Percentiles rank a stretch among this genome's conserved stretches.
These are phyloP conservation scores for Trifolium fragiferum DNA, from an alignment of 306 rosid species.

Conservation along the genomic window DNA sequence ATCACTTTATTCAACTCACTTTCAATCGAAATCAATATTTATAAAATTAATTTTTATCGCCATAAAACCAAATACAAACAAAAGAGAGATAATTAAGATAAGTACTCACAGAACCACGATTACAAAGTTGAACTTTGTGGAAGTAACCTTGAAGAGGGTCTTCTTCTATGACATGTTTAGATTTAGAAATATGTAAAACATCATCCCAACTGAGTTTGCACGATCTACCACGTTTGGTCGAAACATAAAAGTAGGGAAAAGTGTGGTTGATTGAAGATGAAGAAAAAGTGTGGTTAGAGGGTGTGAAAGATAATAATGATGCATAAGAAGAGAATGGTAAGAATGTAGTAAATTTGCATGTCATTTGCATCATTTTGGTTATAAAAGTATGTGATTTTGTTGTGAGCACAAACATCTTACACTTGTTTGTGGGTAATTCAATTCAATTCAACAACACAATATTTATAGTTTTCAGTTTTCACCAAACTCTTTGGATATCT, in stretches of 20 bases:
- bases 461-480: too few relatives aligned
- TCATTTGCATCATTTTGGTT: not conserved
- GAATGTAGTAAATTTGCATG: not conserved
- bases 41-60: not conserved
- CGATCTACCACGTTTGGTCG: slow-evolving; percentile 23
- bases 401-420: not conserved
- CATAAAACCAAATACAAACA: not conserved
- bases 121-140: slow-evolving; percentile 73
- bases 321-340: too few relatives aligned
- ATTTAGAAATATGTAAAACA: slow-evolving; percentile 50
- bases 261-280: too few relatives aligned
- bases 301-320: not conserved
- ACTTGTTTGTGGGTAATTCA: too few relatives aligned
- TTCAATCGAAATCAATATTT: not conserved
- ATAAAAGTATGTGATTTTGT: not conserved
- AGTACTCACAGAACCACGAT: slow-evolving; percentile 72
- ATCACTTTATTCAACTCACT: not conserved
- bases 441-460: too few relatives aligned
- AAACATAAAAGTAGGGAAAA: slow-evolving; percentile 35
- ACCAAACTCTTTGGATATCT: too few relatives aligned
- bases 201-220: slow-evolving; percentile 68
- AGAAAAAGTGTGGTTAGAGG: too few relatives aligned
- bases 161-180: slow-evolving; percentile 1
- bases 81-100: not conserved
- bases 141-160: slow-evolving; percentile 67